Base-by-base conservation (phyloP, 208 protist species). In the Crithidia expoeki region DNA sequence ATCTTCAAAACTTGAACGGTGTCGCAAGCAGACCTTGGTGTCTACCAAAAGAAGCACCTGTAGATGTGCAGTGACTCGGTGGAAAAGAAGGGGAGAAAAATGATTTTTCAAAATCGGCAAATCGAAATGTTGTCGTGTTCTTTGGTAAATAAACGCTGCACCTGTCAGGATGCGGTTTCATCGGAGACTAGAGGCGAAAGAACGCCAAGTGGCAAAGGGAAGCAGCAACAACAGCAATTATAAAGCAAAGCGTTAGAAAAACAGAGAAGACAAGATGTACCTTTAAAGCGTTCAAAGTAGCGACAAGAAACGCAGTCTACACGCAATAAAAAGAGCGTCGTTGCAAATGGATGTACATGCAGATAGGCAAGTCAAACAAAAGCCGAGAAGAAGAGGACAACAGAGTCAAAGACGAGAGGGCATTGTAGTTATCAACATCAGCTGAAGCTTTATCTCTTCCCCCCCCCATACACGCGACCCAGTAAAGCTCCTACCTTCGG, bases 301-400 rank as follows among this genome's bases (percentile, higher is more conserved):
- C 14, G 9, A 58, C 17, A 11, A 50, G 52, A 59, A 32, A 60
- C 36, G 40, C 58, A 51, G 40, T 27, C 58, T 63, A 32, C 32
- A 40, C 11, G 3, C 32, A 1, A 7, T 2, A 4, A 3, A 6
- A n/a, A n/a, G n/a, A n/a, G n/a, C n/a, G n/a, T n/a, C n/a, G n/a
- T n/a, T n/a, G n/a, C n/a, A n/a, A n/a, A n/a, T n/a, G n/a, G n/a
- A n/a, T n/a, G n/a, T n/a, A n/a, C n/a, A n/a, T n/a, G n/a, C n/a
- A n/a, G n/a, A n/a, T n/a, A n/a, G n/a, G n/a, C 12, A 42, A 42
- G 10, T 16, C 12, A 6, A 42, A 42, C 36, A 42, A 42, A 42
- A 42, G 12, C 36, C 6, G 12, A 42, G 32, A 12, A 19, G 10
- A 7, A 36, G 52, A 25, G 32, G 25, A 40, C 16, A n/a, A 40